Conservation (phyloP, 225 moss, liverwort and hornwort species). For the Polytrichum formosum region DNA sequence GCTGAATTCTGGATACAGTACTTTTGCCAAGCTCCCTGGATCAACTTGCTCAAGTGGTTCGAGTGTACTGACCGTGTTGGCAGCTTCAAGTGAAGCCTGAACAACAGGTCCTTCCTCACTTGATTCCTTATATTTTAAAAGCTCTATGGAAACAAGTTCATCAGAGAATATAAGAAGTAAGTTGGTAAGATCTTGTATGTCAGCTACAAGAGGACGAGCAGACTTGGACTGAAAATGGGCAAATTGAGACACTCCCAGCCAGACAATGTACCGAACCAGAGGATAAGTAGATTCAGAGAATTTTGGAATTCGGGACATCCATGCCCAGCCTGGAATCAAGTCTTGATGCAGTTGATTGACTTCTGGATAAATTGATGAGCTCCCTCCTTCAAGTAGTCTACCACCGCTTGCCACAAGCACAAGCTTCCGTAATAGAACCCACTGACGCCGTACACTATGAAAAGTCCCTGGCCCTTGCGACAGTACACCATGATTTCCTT, state of each 20-base stretch:
- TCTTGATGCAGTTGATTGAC: conserved; percentile 48
- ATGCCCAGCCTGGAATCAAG: conserved; percentile 73
- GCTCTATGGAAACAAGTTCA: conserved; percentile 68
- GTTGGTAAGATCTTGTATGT: conserved; percentile 64
- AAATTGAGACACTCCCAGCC: conserved; percentile 86
- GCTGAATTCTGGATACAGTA: conserved; percentile 74
- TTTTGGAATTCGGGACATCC: conserved; percentile 63
- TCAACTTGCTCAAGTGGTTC: conserved; percentile 43
- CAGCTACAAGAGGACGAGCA: conserved; percentile 60
- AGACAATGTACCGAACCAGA: conserved; percentile 83
- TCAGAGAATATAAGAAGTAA: conserved; percentile 83
- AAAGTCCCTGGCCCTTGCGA: conserved; percentile 53
- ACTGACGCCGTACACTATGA: conserved; percentile 76
- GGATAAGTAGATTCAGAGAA: conserved; percentile 69
- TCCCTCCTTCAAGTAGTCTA: conserved; percentile 31
- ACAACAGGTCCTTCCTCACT: conserved; percentile 34
- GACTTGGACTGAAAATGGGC: conserved; percentile 58
- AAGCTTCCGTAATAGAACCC: conserved; percentile 77
- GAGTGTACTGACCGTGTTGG: neutral
- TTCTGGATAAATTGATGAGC: conserved; percentile 18
- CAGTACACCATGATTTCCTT: conserved; percentile 47
- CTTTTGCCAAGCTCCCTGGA: conserved; percentile 65
- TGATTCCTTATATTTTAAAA: conserved; percentile 47
- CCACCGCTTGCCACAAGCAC: conserved; percentile 77
- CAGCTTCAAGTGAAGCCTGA: conserved; percentile 45